A percentile compares a stretch with the other conserved stretches of the same genome.
These are phyloP conservation scores for Metahyphopichia silvanorum DNA, from an alignment of 805 yeast species.

Conservation along the genomic window DNA sequence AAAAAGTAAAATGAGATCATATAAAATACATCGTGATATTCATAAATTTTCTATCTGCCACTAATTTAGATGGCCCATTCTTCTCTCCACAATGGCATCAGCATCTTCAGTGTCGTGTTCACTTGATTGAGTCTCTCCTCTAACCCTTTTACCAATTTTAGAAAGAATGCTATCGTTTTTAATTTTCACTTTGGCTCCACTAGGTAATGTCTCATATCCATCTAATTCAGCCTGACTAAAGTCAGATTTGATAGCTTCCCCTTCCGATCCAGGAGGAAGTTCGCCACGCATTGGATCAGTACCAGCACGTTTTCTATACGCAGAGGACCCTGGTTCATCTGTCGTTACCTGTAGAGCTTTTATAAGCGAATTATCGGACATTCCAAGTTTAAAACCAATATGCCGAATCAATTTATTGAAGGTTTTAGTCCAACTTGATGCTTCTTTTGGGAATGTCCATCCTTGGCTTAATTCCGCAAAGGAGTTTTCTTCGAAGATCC, in stretches of 20 bases:
- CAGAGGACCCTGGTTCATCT: slow-evolving; percentile 35
- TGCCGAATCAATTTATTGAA: slow-evolving; percentile 4
- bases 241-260: slow-evolving; percentile 21
- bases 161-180: slow-evolving; percentile 15
- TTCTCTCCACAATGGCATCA: slow-evolving; percentile 52
- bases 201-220: slow-evolving; percentile 63
- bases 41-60: too few relatives aligned
- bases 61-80: slow-evolving; percentile 27
- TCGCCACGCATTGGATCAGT: slow-evolving; percentile 47
- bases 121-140: slow-evolving; percentile 22
- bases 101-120: slow-evolving; percentile 40
- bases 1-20: too few relatives aligned
- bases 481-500: slow-evolving; percentile 69
- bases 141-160: slow-evolving; percentile 36
- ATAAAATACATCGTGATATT: too few relatives aligned
- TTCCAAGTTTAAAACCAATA: slow-evolving; percentile 19
- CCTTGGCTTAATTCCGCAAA: slow-evolving; percentile 72
- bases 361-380: neutral
- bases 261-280: slow-evolving; percentile 47
- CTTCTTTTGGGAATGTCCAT: slow-evolving; percentile 64
- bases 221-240: slow-evolving; percentile 26
- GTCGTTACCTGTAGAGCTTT: neutral
- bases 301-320: slow-evolving; percentile 45
- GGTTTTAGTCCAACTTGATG: slow-evolving; percentile 16
- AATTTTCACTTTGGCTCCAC: slow-evolving; percentile 62